These are phyloP conservation scores for Neocucurbitaria cava DNA, from an alignment of 2,329 filamentous ascomycete species.

Conservation along the genomic window DNA sequence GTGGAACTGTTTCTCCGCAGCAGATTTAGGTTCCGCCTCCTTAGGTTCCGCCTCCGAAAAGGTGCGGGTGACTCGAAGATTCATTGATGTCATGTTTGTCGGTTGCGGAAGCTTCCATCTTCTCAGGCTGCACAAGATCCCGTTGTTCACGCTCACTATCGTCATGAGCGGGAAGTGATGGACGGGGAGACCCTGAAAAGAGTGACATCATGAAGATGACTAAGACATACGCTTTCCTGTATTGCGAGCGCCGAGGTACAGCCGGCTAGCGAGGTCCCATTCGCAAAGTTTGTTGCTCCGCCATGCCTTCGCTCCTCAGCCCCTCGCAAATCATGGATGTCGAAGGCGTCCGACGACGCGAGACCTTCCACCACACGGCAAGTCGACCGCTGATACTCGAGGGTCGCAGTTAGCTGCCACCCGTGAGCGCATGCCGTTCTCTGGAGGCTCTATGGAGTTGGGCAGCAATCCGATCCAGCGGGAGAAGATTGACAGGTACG, in stretches of 20 bases:
- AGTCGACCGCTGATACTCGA: background rate
- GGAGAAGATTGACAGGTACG: conserved; percentile 22
- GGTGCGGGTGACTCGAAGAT: background rate
- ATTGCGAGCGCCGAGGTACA: background rate
- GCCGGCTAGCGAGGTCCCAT: conserved; percentile 3
- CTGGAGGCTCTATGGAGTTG: conserved; percentile 30
- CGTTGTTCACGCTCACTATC: background rate
- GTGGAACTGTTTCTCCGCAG: no score
- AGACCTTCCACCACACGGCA: background rate
- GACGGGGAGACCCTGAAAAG: background rate
- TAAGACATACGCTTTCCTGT: conserved; percentile 6
- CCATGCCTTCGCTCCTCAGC: background rate
- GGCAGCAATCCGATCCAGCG: conserved; percentile 30
- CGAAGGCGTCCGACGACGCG: background rate
- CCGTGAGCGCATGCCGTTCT: conserved; percentile 5
- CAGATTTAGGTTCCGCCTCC: background rate
- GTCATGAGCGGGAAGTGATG: background rate
- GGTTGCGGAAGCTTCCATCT: background rate
- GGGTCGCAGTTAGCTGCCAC: background rate
- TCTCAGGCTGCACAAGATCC: background rate
- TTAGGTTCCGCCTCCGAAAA: background rate
- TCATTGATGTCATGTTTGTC: background rate
- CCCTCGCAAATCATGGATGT: background rate
- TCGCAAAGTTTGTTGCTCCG: background rate
- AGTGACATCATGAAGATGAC: conserved; percentile 13